Percentiles rank a stretch among this genome's conserved stretches.
These are phyloP conservation scores for Verticillium nonalfalfae DNA, from an alignment of 2,329 filamentous ascomycete genomes.

Conservation along the genomic window DNA sequence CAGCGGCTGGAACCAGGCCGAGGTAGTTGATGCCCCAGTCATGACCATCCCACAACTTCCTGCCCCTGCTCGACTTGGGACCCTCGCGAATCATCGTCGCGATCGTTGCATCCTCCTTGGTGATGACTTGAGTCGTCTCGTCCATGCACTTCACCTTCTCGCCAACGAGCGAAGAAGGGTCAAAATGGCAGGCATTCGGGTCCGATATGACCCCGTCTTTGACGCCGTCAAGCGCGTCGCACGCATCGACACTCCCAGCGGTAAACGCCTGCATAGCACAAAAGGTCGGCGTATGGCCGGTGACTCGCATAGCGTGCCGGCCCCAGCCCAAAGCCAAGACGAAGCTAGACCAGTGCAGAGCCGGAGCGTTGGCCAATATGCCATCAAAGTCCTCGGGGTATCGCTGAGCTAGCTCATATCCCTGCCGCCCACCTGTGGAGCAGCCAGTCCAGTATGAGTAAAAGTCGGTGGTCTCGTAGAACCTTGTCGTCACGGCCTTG, in stretches of 20 bases:
- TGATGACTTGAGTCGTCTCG: slow-evolving; percentile 16
- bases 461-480: slow-evolving; percentile 34
- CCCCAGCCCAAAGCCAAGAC: slow-evolving; percentile 7
- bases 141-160: slow-evolving; percentile 6
- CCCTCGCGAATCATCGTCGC: not conserved
- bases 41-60: not conserved
- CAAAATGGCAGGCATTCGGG: slow-evolving; percentile 7
- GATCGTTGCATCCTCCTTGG: slow-evolving; percentile 17
- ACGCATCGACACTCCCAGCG: slow-evolving; percentile 23
- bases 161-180: slow-evolving; percentile 3
- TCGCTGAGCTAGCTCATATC: slow-evolving; percentile 43
- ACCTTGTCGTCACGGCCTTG: slow-evolving; percentile 39
- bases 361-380: slow-evolving; percentile 42
- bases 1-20: slow-evolving; percentile 1
- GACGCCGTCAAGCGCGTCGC: slow-evolving; percentile 40
- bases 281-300: not conserved
- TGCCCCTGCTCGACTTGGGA: not conserved
- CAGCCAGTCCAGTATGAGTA: slow-evolving; percentile 51
- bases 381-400: slow-evolving; percentile 54
- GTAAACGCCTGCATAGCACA: slow-evolving; percentile 26
- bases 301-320: slow-evolving; percentile 1
- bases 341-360: slow-evolving; percentile 25
- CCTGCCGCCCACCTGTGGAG: slow-evolving; percentile 54
- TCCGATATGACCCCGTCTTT: slow-evolving; percentile 34
- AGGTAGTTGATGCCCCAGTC: not conserved